Base-by-base conservation (phyloP, 306 rosid species). In the Albizia julibrissin region DNA sequence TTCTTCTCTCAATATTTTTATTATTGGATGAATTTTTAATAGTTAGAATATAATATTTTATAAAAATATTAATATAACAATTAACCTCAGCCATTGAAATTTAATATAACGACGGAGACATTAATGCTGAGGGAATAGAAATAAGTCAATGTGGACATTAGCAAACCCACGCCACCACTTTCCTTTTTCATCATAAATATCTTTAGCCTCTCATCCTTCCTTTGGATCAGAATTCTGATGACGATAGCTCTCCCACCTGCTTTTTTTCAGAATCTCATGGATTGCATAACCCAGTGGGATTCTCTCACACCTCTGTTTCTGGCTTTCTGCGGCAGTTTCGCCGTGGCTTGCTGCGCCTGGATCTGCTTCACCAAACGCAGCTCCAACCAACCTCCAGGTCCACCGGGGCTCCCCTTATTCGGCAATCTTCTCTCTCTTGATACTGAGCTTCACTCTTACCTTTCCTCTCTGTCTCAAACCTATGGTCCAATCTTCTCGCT, bases 391-490 rank as follows among this genome's bases (percentile, higher is more conserved):
- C 98, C 97, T 3, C 97, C 97, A 0, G 97, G 95, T 5, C 98
- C 95, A 1, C 42, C 31, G 11, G 94, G 91, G 43, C 79, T 94
- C 27, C 97, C 98, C 0, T 8, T 94, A 3, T 43, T 93, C 19
- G 97, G 95, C 0, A 92, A 91, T 84, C 93, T 93, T 10, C 90
- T 88, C 3, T 87, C 91, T 11, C 89, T 94, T 0, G 84, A 91
- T 21, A 94, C 98, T 10, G 88, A 93, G 9, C 97, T 91, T 16
- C 97, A 93, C 89, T 69, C 94, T 67, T 89, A 93, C 85, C 86
- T 93, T 66, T 65, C 89, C 0, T 15, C 58, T 15, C 44, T 93
- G 75, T 89, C 95, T 58, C 81, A 54, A 4, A 29, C 69, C 70
- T 69, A 93, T 70, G 93, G 95, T 5, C 97, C 95, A 2, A 84